Conservation (phyloP, 495 filamentous ascomycete species). For the Penicillium egyptiacum region DNA sequence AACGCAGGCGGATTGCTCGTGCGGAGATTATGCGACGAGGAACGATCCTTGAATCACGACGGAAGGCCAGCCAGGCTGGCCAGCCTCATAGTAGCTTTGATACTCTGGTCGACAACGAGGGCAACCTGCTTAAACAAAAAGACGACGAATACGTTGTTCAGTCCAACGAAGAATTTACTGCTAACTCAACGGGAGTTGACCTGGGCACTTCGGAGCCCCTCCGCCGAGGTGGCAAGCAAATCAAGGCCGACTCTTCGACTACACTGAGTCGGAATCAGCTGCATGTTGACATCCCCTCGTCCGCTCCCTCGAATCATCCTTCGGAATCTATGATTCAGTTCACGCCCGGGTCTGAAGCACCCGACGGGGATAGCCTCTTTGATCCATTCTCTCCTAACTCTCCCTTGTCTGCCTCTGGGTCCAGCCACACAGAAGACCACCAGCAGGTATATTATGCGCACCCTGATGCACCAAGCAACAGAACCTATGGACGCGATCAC, state of each 20-base stretch:
- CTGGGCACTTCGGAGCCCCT: slow-evolving; percentile 53
- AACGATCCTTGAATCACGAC: slow-evolving; percentile 40
- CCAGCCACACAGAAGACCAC: slow-evolving; percentile 36
- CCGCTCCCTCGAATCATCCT: slow-evolving; percentile 35
- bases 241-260: slow-evolving; percentile 36
- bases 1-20: slow-evolving; percentile 64
- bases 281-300: slow-evolving; percentile 36
- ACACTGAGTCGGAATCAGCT: slow-evolving; percentile 18
- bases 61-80: slow-evolving; percentile 23
- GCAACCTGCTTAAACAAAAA: slow-evolving; percentile 36
- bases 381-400: slow-evolving; percentile 23
- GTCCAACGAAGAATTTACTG: slow-evolving; percentile 15
- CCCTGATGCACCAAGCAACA: slow-evolving; percentile 32
- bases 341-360: slow-evolving; percentile 49
- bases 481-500: slow-evolving; percentile 25
- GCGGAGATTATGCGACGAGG: slow-evolving; percentile 72
- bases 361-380: slow-evolving; percentile 25
- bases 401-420: slow-evolving; percentile 2
- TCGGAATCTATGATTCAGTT: slow-evolving; percentile 46
- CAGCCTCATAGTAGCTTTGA: slow-evolving; percentile 49
- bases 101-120: slow-evolving; percentile 54
- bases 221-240: slow-evolving; percentile 54
- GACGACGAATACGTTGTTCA: slow-evolving; percentile 12
- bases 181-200: slow-evolving; percentile 49
- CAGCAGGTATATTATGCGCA: slow-evolving; percentile 38